These are phyloP conservation scores for Alnus rubra DNA, from an alignment of 306 rosid species.

Conservation along the genomic window DNA sequence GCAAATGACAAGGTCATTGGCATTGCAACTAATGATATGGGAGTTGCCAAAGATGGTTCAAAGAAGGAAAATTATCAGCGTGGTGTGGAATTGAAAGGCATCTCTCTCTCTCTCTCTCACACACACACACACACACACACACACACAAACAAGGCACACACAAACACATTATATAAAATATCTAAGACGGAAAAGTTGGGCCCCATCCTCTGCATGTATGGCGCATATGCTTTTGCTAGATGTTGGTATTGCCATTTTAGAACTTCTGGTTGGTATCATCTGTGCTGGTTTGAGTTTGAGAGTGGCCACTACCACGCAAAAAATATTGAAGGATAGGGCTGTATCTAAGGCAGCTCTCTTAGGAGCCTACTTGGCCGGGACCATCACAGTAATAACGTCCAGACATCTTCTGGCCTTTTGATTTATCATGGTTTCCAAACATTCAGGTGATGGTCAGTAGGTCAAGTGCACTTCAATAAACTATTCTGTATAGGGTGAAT, in stretches of 20 bases:
- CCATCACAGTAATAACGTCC: background rate
- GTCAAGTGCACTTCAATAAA: background rate
- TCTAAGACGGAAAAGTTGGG: slow-evolving; percentile 8
- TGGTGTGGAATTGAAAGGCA: slow-evolving; percentile 86
- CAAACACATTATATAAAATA: slow-evolving; percentile 7
- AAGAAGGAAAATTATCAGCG: slow-evolving; percentile 83
- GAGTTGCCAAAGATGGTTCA: slow-evolving; percentile 85
- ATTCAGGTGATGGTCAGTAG: background rate
- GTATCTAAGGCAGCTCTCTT: background rate
- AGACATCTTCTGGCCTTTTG: background rate
- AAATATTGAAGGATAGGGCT: background rate
- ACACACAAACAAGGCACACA: slow-evolving; percentile 8
- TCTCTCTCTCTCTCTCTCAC: slow-evolving; percentile 27
- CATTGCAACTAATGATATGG: slow-evolving; percentile 93
- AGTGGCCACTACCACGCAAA: background rate
- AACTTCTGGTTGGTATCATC: background rate
- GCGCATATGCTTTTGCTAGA: background rate
- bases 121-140: slow-evolving; percentile 18
- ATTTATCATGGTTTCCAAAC: background rate
- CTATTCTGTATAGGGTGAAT: background rate
- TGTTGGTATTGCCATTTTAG: slow-evolving; percentile 1
- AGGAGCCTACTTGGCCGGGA: background rate
- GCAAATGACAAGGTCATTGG: slow-evolving; percentile 65
- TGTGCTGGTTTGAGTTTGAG: background rate
- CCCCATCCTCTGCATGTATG: background rate